Evolutionary conservation across 2,329 filamentous ascomycete species (phyloP).

Genomic region (Diplodia seriata): DNA sequence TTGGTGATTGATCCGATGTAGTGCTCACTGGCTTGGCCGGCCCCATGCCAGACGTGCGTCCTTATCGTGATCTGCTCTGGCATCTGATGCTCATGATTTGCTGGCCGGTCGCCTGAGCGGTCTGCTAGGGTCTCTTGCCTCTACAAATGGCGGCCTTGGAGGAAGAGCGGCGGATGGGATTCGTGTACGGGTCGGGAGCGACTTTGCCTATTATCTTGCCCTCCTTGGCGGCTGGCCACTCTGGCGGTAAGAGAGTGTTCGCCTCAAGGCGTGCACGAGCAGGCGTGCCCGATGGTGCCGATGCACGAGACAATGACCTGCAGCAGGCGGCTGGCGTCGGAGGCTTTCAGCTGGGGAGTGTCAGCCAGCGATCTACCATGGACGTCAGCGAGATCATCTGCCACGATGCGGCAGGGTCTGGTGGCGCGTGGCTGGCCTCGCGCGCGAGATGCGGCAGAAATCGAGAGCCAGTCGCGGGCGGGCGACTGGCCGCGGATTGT

Average conservation of each 20-base stretch:
- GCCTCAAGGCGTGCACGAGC: constrained; percentile 19
- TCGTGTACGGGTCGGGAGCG: constrained; percentile 2
- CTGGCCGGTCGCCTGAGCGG: constrained; percentile 12
- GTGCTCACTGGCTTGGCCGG: constrained; percentile 20
- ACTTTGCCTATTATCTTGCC: constrained; percentile 24
- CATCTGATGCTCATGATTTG: constrained; percentile 9
- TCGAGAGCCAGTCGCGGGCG: not conserved
- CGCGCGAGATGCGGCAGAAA: not conserved
- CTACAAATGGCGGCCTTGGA: constrained; percentile 10
- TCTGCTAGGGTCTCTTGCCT: constrained; percentile 2
- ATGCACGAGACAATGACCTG: constrained; percentile 26
- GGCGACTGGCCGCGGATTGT: not conserved
- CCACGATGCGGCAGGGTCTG: constrained; percentile 23
- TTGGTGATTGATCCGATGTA: constrained; percentile 30
- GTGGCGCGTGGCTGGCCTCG: not conserved
- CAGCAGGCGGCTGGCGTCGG: constrained; percentile 8
- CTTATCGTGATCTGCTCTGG: constrained; percentile 13
- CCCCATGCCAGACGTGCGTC: constrained; percentile 25
- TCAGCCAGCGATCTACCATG: constrained; percentile 17
- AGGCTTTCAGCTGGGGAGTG: constrained; percentile 15
- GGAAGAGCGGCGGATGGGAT: not conserved
- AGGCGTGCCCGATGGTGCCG: not conserved
- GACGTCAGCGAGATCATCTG: constrained; percentile 27
- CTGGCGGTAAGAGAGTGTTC: constrained; percentile 7
- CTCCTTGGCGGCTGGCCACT: constrained; percentile 23